Percentiles rank a stretch among this genome's conserved stretches.
phyloP scores from a whole-genome alignment of 257 asterid genomes.

The Solanum microdontum region DNA sequence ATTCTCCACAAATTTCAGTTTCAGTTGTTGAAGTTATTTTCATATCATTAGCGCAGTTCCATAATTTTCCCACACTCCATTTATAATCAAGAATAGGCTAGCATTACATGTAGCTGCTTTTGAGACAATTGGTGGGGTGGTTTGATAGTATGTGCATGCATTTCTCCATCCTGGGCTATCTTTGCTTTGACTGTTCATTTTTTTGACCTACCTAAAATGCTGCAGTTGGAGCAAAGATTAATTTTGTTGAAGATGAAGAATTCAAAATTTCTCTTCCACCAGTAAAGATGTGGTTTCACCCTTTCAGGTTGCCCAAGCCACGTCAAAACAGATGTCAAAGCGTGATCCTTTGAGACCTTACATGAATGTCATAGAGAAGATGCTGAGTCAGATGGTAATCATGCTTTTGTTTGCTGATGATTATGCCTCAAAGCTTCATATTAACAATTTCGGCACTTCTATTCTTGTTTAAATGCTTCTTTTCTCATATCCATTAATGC shows the following conservation, averaged over 20 bases:
- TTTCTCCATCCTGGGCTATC: neutral
- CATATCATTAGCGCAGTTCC: neutral
- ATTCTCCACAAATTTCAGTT: neutral
- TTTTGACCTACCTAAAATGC: neutral
- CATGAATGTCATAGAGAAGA: constrained; percentile 60
- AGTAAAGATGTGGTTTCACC: neutral
- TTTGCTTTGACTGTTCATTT: neutral
- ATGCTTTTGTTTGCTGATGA: constrained; percentile 3
- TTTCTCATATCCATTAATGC: neutral
- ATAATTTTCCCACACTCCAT: neutral
- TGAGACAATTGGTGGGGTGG: neutral
- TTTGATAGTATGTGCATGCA: neutral
- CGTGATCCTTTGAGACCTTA: constrained; percentile 65
- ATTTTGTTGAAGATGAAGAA: neutral
- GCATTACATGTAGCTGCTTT: neutral
- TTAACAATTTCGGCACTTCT: neutral
- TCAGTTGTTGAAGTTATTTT: neutral
- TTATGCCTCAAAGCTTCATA: neutral
- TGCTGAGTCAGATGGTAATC: constrained; percentile 60
- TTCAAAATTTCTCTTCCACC: neutral
- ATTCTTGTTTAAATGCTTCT: neutral
- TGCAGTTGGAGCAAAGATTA: neutral
- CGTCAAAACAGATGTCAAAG: constrained; percentile 72
- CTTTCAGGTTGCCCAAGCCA: constrained; percentile 67
- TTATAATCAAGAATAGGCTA: neutral